phyloP scores from a whole-genome alignment of 1,284 basidiomycete species.

The Athelia sp. region DNA sequence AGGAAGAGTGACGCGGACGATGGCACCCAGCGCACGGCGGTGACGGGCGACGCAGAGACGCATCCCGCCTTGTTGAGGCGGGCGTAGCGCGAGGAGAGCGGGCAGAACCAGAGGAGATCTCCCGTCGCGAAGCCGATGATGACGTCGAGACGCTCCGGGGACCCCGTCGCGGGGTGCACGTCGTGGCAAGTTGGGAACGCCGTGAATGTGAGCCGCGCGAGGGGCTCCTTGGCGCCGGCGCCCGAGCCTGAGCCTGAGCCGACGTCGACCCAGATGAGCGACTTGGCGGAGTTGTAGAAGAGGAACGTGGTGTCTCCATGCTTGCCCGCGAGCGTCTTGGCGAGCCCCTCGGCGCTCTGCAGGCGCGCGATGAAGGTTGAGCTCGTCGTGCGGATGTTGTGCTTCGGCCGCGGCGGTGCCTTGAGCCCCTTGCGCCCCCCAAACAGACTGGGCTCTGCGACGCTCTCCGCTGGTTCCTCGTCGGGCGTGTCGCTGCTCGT shows the following conservation, averaged over 20 bases:
- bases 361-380: slow-evolving; percentile 87
- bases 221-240: slow-evolving; percentile 76
- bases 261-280: slow-evolving; percentile 78
- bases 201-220: slow-evolving; percentile 83
- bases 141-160: slow-evolving; percentile 78
- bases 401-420: slow-evolving; percentile 67
- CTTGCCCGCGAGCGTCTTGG: slow-evolving; percentile 69
- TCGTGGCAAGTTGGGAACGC: slow-evolving; percentile 87
- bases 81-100: slow-evolving; percentile 79
- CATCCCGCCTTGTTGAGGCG: slow-evolving; percentile 92
- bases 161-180: slow-evolving; percentile 76
- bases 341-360: slow-evolving; percentile 75
- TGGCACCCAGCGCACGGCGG: slow-evolving; percentile 87
- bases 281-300: slow-evolving; percentile 81
- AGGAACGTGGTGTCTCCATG: slow-evolving; percentile 79
- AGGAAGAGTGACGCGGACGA: slow-evolving; percentile 81
- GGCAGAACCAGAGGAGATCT: slow-evolving; percentile 91
- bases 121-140: slow-evolving; percentile 92
- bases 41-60: slow-evolving; percentile 76
- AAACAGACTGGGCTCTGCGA: slow-evolving; percentile 42
- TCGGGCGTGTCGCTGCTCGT: slow-evolving; percentile 75
- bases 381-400: slow-evolving; percentile 82
- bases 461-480: slow-evolving; percentile 34
- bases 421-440: slow-evolving; percentile 53
- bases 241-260: slow-evolving; percentile 76